Conservation (phyloP, 805 yeast genomes). For the Metschnikowia peoriensis region DNA sequence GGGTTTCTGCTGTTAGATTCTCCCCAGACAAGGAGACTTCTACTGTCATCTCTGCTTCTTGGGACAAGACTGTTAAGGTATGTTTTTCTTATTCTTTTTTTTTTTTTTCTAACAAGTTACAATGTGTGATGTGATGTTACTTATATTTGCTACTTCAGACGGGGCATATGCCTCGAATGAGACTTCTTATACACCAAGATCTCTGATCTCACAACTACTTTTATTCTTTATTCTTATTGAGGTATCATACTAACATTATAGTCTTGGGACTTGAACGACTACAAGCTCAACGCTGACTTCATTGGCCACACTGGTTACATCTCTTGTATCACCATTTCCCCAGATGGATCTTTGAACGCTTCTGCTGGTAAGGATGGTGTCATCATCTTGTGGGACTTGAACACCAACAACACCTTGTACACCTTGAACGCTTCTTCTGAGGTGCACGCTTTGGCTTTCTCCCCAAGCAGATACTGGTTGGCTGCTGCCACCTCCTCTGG, state of each 20-base stretch:
- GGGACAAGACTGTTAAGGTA: slow-evolving; percentile 99
- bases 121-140: slow-evolving; percentile 57
- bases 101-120: slow-evolving; percentile 5
- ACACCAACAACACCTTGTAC: slow-evolving; percentile 82
- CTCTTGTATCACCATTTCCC: slow-evolving; percentile 94
- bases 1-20: slow-evolving; percentile 98
- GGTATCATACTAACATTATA: slow-evolving; percentile 51
- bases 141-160: slow-evolving; percentile 99
- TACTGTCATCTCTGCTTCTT: slow-evolving; percentile 93
- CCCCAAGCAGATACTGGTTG: slow-evolving; percentile 99
- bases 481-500: slow-evolving; percentile 99
- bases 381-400: slow-evolving; percentile 97
- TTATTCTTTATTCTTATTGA: neutral
- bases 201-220: slow-evolving; percentile 62
- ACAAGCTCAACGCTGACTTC: slow-evolving; percentile 89
- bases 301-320: slow-evolving; percentile 99
- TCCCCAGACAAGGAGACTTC: slow-evolving; percentile 77
- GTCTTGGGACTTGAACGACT: slow-evolving; percentile 93
- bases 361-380: slow-evolving; percentile 99
- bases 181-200: slow-evolving; percentile 97
- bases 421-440: slow-evolving; percentile 93
- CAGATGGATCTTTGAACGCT: slow-evolving; percentile 99
- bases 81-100: slow-evolving; percentile 55
- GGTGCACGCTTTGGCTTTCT: slow-evolving; percentile 97
- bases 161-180: slow-evolving; percentile 72